Base-by-base conservation (phyloP, 2,329 filamentous ascomycete species). In the Phialophora chinensis region DNA sequence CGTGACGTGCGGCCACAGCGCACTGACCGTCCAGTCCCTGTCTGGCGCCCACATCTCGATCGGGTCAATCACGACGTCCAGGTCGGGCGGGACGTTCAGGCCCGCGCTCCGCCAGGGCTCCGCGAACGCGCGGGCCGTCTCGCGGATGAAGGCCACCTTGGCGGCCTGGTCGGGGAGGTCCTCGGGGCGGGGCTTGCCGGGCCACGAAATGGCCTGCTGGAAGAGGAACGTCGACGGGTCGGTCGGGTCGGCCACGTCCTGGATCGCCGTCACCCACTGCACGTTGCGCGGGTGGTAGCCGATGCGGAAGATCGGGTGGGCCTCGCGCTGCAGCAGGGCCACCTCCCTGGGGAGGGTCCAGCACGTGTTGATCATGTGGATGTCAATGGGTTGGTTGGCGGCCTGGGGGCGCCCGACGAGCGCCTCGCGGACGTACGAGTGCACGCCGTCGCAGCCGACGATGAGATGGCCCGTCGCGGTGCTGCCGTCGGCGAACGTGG, bases 1-100 rank as follows among this genome's bases (percentile, higher is more conserved):
- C 0, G 79, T 74, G 11, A 81, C 77, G 35, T 77, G 76, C 1
- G 77, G 77, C 5, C 65, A 68, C 20, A 66, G 64, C 47, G 69
- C 70, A 55, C 56, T 59, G 61, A 50, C 20, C 23, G 63, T 29
- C 75, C 75, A 77, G 1, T 70, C 62, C 23, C 73, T 57, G 20
- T 50, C 42, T 8, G 62, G 64, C 6, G 56, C 56, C 71, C 71
- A 72, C 38, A 71, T 66, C 8, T 58, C 55, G 11, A 71, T 69
- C 33, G 70, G 68, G 33, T 69, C 69, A 20, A 69, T 57, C 6
- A 62, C 54, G n/a, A 73, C 55, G 25, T 60, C 33, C 10, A 63
- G 66, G 38, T 69, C 69, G 20, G 64, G 61, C 5, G 69, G 66
- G 1, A 67, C 14, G 29, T 65, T 58, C 27, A 50, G 20, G 31